Base-by-base conservation (phyloP, 2,329 filamentous ascomycete species). In the Cryphonectria nitschkei region DNA sequence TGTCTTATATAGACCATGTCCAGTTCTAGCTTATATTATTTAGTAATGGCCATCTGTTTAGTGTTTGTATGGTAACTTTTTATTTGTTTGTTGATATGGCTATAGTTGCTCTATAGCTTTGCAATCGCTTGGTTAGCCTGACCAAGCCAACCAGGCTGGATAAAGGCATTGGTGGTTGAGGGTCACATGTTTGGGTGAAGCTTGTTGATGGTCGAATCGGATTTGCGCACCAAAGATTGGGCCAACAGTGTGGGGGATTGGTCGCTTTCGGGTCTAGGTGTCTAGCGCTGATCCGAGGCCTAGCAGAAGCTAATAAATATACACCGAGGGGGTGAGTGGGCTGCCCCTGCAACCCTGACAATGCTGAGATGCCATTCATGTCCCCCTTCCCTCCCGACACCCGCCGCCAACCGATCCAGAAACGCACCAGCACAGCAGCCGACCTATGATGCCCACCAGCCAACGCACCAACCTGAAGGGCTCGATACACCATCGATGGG, bases 371-470 rank as follows among this genome's bases (percentile, higher is more conserved):
- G 54, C 54, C 29, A 34, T 58, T 58, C 14, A 8, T 34, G 54
- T 60, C 32, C 58, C 54, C 58, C 19, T 61, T 61, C 58, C 58
- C 58, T 61, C 32, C 58, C 58, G 58, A 61, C 58, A 39, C 19
- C 58, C 37, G 37, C 37, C 58, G 58, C 34, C 58, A 61, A 34
- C 58, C 34, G 34, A 32, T 34, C 58, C 29, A 50, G 16, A 37
- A 60, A 13, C 32, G 29, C 32, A 22, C 58, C 34, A 22, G 29
- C 29, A 9, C 19, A n/a, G 22, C 22, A n/a, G 52, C 50, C 50
- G 6, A 39, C 37, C 37, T 11, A 39, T 9, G 37, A 39, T 9
- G 37, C 11, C 37, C 37, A 39, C 37, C 37, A 39, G 37, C 37
- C 37, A 39, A 39, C 37, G 37, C 52, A 29, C 54, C 54, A 58